Base-by-base conservation (phyloP, 495 filamentous ascomycete species). In the Xylaria palmicola region DNA sequence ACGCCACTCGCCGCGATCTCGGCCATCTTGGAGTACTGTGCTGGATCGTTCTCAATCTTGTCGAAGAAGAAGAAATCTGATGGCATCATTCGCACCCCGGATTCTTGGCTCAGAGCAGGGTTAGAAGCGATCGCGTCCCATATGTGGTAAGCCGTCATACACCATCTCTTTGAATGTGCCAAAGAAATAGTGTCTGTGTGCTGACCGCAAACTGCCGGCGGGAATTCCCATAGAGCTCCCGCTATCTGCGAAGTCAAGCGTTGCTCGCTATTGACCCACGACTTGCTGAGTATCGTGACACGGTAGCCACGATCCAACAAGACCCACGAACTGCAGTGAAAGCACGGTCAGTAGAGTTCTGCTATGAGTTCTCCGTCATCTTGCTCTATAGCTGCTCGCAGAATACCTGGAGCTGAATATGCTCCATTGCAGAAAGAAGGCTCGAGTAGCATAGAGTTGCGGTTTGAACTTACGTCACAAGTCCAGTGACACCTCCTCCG, bases 171-270 rank as follows among this genome's bases (percentile, higher is more conserved):
- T 2, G 72, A 79, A 39, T 72, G 67, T 1, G 70, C 65, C 0
- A 81, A 66, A 1, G 69, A 75, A 17, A 74, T 73, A 19, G 67
- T 65, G 60, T 77, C 73, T 9, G 72, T 78, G 51, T 82, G 79
- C 19, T 75, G 73, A 19, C 81, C 81, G 59, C 81, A 83, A 1
- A 75, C 74, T 0, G 75, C 75, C 0, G 80, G 78, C 0, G 79
- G 81, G 53, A 68, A 78, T 59, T 83, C 79, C 81, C 80, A 83
- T 1, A 83, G 70, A 3, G 80, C 79, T 9, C 79, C 80, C 4
- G 77, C 76, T 24, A 81, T 75, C 59, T 83, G 81, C 6, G 80
- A 82, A 9, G 80, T 81, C 15, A 83, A 67, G 6, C 79, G 76
- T 39, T 74, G 65, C 20, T 69, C 56, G 24, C 66, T 56, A 41